These are phyloP conservation scores for Fraxinus albicans DNA, from an alignment of 305 asterid species.

Conservation along the genomic window DNA sequence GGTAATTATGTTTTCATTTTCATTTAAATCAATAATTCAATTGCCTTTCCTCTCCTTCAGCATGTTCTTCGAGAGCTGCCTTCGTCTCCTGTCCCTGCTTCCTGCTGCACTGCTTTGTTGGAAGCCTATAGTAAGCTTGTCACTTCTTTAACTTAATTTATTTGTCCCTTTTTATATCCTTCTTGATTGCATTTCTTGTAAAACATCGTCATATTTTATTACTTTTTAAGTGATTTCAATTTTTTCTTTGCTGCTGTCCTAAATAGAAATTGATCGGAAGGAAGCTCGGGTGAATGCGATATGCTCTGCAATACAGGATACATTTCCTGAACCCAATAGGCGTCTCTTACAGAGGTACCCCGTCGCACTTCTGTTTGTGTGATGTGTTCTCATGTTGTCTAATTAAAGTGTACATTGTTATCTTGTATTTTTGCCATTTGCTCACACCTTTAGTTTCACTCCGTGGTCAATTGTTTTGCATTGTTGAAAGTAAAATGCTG, in stretches of 20 bases:
- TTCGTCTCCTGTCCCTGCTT: slow-evolving; percentile 98
- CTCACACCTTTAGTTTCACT: slow-evolving; percentile 2
- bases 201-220: slow-evolving; percentile 1
- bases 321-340: slow-evolving; percentile 95
- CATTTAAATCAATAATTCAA: slow-evolving; percentile 22
- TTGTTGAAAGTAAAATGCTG: slow-evolving; percentile 7
- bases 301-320: slow-evolving; percentile 80
- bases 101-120: slow-evolving; percentile 93
- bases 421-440: slow-evolving; percentile 6
- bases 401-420: slow-evolving; percentile 8
- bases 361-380: slow-evolving; percentile 12
- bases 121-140: slow-evolving; percentile 82
- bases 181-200: slow-evolving; percentile 17
- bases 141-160: neutral
- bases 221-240: neutral
- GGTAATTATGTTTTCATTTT: slow-evolving; percentile 19
- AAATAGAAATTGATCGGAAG: slow-evolving; percentile 72
- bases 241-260: slow-evolving; percentile 28
- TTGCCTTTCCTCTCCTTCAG: slow-evolving; percentile 44
- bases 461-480: slow-evolving; percentile 6
- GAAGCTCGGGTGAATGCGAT: slow-evolving; percentile 82
- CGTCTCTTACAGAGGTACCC: slow-evolving; percentile 90
- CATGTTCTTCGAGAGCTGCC: slow-evolving; percentile 98
- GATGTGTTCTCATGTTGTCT: neutral
- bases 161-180: slow-evolving; percentile 14